A percentile compares a stretch with the other conserved stretches of the same genome.
These are phyloP conservation scores for Tricladium varicosporioides DNA, from an alignment of 2,329 filamentous ascomycete genomes.

Conservation along the genomic window DNA sequence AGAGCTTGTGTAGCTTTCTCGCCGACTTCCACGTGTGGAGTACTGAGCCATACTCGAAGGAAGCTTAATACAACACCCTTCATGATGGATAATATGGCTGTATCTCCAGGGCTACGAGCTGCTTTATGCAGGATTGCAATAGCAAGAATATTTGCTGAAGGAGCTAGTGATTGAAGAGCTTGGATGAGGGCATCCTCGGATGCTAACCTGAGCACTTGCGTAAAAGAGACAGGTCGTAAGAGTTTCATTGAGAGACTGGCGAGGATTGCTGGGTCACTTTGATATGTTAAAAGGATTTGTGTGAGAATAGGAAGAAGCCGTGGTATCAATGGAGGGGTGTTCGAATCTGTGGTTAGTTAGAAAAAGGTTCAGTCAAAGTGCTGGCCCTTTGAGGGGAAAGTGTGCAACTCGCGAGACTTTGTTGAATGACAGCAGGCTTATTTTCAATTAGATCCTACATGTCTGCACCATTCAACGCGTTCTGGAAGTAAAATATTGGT, in stretches of 20 bases:
- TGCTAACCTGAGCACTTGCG: conserved; percentile 49
- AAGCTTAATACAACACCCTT: conserved; percentile 48
- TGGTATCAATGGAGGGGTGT: conserved; percentile 51
- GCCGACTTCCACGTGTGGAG: conserved; percentile 53
- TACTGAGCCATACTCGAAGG: conserved; percentile 51
- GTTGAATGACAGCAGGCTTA: too few species aligned
- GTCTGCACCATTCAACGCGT: too few species aligned
- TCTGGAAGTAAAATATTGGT: too few species aligned
- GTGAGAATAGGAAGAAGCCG: conserved; percentile 53
- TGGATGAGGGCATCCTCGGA: conserved; percentile 49
- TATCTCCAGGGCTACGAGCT: conserved; percentile 45
- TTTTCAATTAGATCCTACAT: too few species aligned
- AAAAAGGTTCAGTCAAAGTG: neutral
- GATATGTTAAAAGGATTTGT: conserved; percentile 49
- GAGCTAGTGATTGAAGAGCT: conserved; percentile 52
- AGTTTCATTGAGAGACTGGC: conserved; percentile 55
- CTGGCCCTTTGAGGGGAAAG: too few species aligned
- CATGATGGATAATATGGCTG: conserved; percentile 49
- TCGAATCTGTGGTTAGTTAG: conserved; percentile 42
- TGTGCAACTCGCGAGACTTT: too few species aligned
- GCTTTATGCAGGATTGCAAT: conserved; percentile 57
- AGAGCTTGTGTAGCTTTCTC: conserved; percentile 51
- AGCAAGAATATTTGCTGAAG: conserved; percentile 57
- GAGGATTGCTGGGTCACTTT: conserved; percentile 49
- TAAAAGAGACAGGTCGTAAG: conserved; percentile 51